These are phyloP conservation scores for Vaccinium macrocarpon DNA, from an alignment of 148 eudicot genomes.

Conservation along the genomic window DNA sequence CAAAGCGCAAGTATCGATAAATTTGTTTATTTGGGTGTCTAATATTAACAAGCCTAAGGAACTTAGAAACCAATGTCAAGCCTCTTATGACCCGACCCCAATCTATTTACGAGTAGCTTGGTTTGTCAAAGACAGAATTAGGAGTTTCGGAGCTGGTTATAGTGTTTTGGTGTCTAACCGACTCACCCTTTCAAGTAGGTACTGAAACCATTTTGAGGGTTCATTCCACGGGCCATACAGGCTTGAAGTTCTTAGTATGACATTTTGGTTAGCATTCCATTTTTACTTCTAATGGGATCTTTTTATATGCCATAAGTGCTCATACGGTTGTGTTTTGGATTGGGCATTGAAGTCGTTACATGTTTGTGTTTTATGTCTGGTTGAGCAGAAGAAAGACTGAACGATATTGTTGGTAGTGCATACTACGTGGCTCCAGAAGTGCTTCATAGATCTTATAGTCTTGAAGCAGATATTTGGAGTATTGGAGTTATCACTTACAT, in stretches of 20 bases:
- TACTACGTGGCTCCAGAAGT: slow-evolving; percentile 53
- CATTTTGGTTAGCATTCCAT: background rate
- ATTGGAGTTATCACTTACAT: slow-evolving; percentile 48
- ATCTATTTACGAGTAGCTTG: background rate
- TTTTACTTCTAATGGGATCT: background rate
- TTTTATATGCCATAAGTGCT: background rate
- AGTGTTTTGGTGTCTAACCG: background rate
- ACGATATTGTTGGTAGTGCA: slow-evolving; percentile 50
- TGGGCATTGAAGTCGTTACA: background rate
- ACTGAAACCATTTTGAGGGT: background rate
- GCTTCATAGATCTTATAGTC: slow-evolving; percentile 44
- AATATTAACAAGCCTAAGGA: background rate
- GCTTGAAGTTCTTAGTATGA: background rate
- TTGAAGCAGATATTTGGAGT: slow-evolving; percentile 53
- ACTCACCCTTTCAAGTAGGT: background rate
- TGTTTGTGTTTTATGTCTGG: background rate
- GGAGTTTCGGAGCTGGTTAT: background rate
- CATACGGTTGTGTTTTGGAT: background rate
- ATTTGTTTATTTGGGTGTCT: background rate
- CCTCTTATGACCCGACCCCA: background rate
- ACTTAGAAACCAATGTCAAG: background rate
- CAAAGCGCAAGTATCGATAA: background rate
- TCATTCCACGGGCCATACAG: background rate
- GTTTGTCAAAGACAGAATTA: background rate
- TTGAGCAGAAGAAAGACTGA: slow-evolving; percentile 41